Percentiles rank a stretch among this genome's conserved stretches.
These are phyloP conservation scores for Botrytis hyacinthi DNA, from an alignment of 2,329 filamentous ascomycete genomes.

Conservation along the genomic window DNA sequence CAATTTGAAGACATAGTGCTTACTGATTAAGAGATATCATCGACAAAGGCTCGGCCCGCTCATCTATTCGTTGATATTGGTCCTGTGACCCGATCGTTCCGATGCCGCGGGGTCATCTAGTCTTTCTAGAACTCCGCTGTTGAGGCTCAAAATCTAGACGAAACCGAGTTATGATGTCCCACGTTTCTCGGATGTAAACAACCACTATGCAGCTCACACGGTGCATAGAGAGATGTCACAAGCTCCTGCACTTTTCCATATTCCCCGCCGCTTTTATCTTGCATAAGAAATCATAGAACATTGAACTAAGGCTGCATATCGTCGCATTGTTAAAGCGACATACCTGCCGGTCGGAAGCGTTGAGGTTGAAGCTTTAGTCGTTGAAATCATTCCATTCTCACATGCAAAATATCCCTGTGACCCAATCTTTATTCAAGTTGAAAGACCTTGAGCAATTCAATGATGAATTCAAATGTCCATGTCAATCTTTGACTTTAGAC, in stretches of 20 bases:
- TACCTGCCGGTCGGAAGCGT: not conserved
- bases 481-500: not conserved
- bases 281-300: not conserved
- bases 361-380: no score
- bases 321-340: not conserved
- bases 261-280: not conserved
- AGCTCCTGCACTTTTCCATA: not conserved
- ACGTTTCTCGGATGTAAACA: not conserved
- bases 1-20: not conserved
- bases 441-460: not conserved
- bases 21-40: not conserved
- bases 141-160: not conserved
- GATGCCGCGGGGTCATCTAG: not conserved
- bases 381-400: not conserved
- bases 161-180: not conserved
- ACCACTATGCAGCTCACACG: not conserved
- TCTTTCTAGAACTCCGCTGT: not conserved
- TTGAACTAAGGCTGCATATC: not conserved
- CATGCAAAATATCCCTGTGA: not conserved
- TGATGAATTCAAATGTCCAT: not conserved
- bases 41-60: not conserved
- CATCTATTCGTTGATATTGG: not conserved
- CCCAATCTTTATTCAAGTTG: not conserved
- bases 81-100: not conserved
- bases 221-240: not conserved